Percentiles rank a stretch among this genome's conserved stretches.
Conservation (phyloP, 2,329 filamentous ascomycete species). For the Hypoxylon sp. region DNA sequence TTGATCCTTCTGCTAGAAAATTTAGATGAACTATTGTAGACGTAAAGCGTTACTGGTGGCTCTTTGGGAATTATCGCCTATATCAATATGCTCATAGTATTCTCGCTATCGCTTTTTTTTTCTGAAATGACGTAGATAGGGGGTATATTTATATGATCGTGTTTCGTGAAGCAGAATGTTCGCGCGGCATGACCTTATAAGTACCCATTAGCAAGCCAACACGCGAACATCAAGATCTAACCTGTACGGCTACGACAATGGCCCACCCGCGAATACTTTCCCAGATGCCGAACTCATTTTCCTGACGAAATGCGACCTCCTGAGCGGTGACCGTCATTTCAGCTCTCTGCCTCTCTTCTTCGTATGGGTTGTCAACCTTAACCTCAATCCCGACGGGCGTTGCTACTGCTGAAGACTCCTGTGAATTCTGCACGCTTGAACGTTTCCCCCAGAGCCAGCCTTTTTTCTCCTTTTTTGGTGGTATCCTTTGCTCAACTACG, state of each 20-base stretch:
- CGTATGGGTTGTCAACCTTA: background rate
- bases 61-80: no score
- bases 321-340: constrained; percentile 62
- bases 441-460: constrained; percentile 53
- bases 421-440: constrained; percentile 18
- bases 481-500: constrained; percentile 52
- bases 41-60: no score
- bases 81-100: background rate
- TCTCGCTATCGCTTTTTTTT: background rate
- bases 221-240: constrained; percentile 40
- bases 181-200: background rate
- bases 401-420: background rate
- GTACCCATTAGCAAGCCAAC: background rate
- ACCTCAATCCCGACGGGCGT: constrained; percentile 16
- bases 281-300: constrained; percentile 68
- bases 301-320: constrained; percentile 65
- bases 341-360: constrained; percentile 48
- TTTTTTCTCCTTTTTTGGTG: constrained; percentile 55
- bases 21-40: background rate
- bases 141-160: background rate
- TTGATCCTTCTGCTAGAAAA: background rate
- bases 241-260: constrained; percentile 61
- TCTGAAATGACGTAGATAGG: background rate
- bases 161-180: background rate
- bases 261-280: constrained; percentile 67